Base-by-base conservation (phyloP, 805 yeast genomes). In the Scheffersomyces stipitis region DNA sequence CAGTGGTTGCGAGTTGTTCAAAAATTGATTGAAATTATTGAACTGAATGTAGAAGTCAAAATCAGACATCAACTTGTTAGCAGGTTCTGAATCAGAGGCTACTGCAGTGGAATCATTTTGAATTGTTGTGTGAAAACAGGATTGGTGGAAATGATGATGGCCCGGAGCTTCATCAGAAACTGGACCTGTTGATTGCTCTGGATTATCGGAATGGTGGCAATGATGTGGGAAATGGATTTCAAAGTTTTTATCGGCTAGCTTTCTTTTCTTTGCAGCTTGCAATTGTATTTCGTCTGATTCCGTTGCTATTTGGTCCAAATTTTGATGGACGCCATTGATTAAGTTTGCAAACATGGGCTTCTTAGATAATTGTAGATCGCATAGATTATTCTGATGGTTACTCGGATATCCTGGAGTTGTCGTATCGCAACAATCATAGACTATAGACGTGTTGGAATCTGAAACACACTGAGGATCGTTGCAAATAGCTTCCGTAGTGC, bases 121-220 rank as follows among this genome's bases (percentile, higher is more conserved):
- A 31, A 52, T 58, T 30, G 52, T 58, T 18, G 80, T 74, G 53
- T 62, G 78, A 56, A 62, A 75, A 54, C 65, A 71, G 31, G 60
- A 72, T 57, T 67, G 71, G 40, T 68, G 71, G 18, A 62, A 55
- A 33, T 58, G 59, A 42, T 37, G 34, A 38, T 47, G 37, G 22
- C 24, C 18, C 6, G 15, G 13, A 7, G 26, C 12, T 14, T 5
- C 17, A 20, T 34, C 31, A 18, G 17, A 5, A 35, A 16, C 10
- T 20, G 10, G 9, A 6, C 18, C 30, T 22, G n/a, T 18, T 8
- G 20, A 26, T 12, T 28, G 31, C 31, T n/a, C n/a, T n/a, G n/a
- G n/a, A n/a, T n/a, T n/a, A n/a, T n/a, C n/a, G n/a, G n/a, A n/a
- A n/a, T 26, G 59, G 40, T 66, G 70, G 40, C 68, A 62, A 26